phyloP scores from a whole-genome alignment of 2,329 filamentous ascomycete species.

The Fusarium pininemorale region DNA sequence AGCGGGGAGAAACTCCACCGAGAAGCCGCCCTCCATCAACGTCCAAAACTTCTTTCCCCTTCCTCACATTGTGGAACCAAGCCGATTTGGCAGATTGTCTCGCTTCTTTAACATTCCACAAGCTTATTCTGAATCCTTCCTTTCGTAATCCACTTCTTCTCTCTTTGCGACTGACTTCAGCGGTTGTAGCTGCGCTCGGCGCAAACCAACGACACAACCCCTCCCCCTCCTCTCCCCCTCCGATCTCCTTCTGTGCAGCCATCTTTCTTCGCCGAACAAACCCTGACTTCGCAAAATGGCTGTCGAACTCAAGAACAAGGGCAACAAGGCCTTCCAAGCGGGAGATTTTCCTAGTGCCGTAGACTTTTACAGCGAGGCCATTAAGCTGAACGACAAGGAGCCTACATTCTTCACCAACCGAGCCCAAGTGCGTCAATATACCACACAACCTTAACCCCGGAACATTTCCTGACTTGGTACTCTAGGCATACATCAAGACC shows the following conservation, averaged over 20 bases:
- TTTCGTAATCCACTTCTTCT: neutral
- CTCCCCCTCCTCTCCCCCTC: constrained; percentile 22
- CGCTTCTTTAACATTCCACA: constrained; percentile 12
- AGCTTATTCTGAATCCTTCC: constrained; percentile 3
- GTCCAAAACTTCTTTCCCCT: constrained; percentile 39
- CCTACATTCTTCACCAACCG: constrained; percentile 94
- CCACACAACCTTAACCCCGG: constrained; percentile 27
- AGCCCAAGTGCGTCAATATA: constrained; percentile 75
- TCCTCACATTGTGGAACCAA: constrained; percentile 37
- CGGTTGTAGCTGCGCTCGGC: constrained; percentile 31
- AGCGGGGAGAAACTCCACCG: constrained; percentile 40
- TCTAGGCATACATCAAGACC: constrained; percentile 89
- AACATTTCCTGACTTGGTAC: constrained; percentile 38
- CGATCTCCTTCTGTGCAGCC: constrained; percentile 7
- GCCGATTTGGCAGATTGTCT: constrained; percentile 21
- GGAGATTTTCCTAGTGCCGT: constrained; percentile 89
- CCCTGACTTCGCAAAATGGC: constrained; percentile 67
- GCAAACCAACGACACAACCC: constrained; percentile 32
- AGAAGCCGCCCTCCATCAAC: constrained; percentile 30
- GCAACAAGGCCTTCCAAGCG: constrained; percentile 89
- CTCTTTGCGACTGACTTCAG: constrained; percentile 18
- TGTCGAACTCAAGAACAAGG: constrained; percentile 86
- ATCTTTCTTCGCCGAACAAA: neutral
- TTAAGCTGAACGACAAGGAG: constrained; percentile 82
- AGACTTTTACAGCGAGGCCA: constrained; percentile 86